Evolutionary conservation across 768 basidiomycete species (phyloP).

Genomic region (Rhizopogon rudus): DNA sequence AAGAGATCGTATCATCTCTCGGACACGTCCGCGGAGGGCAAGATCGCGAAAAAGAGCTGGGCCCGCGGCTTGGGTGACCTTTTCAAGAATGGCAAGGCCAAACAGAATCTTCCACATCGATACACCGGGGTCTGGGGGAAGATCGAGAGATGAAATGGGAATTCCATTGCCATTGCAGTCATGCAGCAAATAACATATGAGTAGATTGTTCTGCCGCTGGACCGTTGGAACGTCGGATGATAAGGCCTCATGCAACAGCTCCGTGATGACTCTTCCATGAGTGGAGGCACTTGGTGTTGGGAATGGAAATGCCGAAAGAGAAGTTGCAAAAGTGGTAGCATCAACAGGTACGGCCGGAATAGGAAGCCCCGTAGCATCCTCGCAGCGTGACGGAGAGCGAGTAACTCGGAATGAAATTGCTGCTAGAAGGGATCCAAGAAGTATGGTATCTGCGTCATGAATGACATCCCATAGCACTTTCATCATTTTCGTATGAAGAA

Average conservation of each 20-base stretch:
- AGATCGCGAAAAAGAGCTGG: slow-evolving; percentile 18
- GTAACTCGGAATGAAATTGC: neutral
- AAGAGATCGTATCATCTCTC: slow-evolving; percentile 20
- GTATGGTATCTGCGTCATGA: neutral
- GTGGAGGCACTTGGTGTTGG: no score
- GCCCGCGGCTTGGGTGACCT: slow-evolving; percentile 10
- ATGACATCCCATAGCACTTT: slow-evolving; percentile 15
- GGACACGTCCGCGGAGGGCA: slow-evolving; percentile 5
- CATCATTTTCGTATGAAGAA: slow-evolving; percentile 32
- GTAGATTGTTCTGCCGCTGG: slow-evolving; percentile 34
- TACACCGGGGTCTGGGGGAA: neutral
- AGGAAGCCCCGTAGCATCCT: neutral
- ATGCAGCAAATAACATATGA: neutral
- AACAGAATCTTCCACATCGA: slow-evolving; percentile 38
- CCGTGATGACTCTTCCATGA: neutral
- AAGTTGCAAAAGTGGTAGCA: neutral
- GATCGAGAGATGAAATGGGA: neutral
- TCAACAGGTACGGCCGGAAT: neutral
- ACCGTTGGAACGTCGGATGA: slow-evolving; percentile 18
- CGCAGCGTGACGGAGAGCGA: neutral
- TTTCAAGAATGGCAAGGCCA: slow-evolving; percentile 35
- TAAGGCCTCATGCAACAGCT: slow-evolving; percentile 14
- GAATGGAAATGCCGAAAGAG: neutral
- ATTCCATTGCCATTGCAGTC: neutral
- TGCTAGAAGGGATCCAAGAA: neutral